These are phyloP conservation scores for Penicillium pancosmium DNA, from an alignment of 495 filamentous ascomycete species.

Conservation along the genomic window DNA sequence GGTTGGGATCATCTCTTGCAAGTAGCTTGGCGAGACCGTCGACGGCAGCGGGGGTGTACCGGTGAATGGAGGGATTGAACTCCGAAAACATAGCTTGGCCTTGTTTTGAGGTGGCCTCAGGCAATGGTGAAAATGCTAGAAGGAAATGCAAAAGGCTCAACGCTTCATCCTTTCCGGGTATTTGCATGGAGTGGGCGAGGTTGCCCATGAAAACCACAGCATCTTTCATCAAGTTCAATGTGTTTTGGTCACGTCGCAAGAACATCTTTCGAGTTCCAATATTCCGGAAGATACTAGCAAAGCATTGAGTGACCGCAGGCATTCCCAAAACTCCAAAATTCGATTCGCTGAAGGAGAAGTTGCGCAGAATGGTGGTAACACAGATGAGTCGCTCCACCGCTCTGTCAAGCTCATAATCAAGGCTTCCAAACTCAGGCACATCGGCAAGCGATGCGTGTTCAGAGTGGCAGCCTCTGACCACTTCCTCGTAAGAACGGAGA, in stretches of 20 bases:
- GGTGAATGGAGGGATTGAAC: slow-evolving; percentile 79
- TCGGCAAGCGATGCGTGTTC: slow-evolving; percentile 73
- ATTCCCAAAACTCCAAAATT: slow-evolving; percentile 76
- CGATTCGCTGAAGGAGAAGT: slow-evolving; percentile 80
- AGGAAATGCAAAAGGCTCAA: slow-evolving; percentile 85
- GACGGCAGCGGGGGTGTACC: slow-evolving; percentile 85
- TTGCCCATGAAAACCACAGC: slow-evolving; percentile 87
- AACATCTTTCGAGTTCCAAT: slow-evolving; percentile 90
- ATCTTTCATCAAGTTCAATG: slow-evolving; percentile 96
- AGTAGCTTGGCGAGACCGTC: slow-evolving; percentile 91
- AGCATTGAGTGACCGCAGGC: slow-evolving; percentile 73
- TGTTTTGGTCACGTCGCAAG: slow-evolving; percentile 76
- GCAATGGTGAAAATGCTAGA: slow-evolving; percentile 81
- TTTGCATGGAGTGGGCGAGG: slow-evolving; percentile 73
- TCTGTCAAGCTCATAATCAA: slow-evolving; percentile 79
- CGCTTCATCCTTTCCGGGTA: slow-evolving; percentile 88
- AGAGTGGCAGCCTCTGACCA: slow-evolving; percentile 70
- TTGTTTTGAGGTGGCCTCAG: slow-evolving; percentile 53
- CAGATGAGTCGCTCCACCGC: slow-evolving; percentile 86
- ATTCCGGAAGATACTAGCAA: slow-evolving; percentile 79
- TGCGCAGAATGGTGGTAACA: slow-evolving; percentile 89
- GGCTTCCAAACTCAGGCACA: slow-evolving; percentile 71
- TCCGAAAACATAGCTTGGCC: slow-evolving; percentile 72
- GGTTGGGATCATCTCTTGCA: slow-evolving; percentile 90
- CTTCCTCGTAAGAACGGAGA: slow-evolving; percentile 83